phyloP scores from a whole-genome alignment of 768 basidiomycete species.

The Tephrocybe sp. region DNA sequence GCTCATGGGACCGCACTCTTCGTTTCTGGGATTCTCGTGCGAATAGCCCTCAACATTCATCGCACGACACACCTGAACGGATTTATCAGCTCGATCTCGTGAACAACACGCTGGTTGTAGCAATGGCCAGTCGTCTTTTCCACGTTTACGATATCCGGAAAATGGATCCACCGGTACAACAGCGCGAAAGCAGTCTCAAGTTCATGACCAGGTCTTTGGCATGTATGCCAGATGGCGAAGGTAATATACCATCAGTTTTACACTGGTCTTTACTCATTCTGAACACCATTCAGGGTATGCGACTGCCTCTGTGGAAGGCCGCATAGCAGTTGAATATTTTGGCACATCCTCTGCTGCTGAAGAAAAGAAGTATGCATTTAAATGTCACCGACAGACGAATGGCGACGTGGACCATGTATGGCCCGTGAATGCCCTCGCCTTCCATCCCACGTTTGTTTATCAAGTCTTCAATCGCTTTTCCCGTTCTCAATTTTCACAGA shows the following conservation, averaged over 20 bases:
- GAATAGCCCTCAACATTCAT: slow-evolving; percentile 50
- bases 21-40: slow-evolving; percentile 86
- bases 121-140: slow-evolving; percentile 89
- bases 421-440: slow-evolving; percentile 93
- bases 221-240: slow-evolving; percentile 92
- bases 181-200: slow-evolving; percentile 90
- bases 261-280: background rate
- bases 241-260: slow-evolving; percentile 32
- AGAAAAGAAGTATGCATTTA: slow-evolving; percentile 91
- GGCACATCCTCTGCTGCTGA: slow-evolving; percentile 77
- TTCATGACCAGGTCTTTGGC: slow-evolving; percentile 91
- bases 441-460: slow-evolving; percentile 74
- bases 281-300: slow-evolving; percentile 67
- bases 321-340: slow-evolving; percentile 97
- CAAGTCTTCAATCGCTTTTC: background rate
- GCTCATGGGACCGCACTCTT: slow-evolving; percentile 90
- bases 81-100: slow-evolving; percentile 83
- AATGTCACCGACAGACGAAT: slow-evolving; percentile 90
- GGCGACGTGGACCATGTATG: slow-evolving; percentile 94
- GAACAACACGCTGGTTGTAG: slow-evolving; percentile 79
- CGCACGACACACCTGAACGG: slow-evolving; percentile 74
- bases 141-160: slow-evolving; percentile 86
- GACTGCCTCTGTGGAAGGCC: slow-evolving; percentile 89
- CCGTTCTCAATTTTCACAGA: slow-evolving; percentile 31
- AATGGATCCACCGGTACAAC: slow-evolving; percentile 71